Base-by-base conservation (phyloP, 2,329 filamentous ascomycete species). In the Pseudocercospora crystallina region DNA sequence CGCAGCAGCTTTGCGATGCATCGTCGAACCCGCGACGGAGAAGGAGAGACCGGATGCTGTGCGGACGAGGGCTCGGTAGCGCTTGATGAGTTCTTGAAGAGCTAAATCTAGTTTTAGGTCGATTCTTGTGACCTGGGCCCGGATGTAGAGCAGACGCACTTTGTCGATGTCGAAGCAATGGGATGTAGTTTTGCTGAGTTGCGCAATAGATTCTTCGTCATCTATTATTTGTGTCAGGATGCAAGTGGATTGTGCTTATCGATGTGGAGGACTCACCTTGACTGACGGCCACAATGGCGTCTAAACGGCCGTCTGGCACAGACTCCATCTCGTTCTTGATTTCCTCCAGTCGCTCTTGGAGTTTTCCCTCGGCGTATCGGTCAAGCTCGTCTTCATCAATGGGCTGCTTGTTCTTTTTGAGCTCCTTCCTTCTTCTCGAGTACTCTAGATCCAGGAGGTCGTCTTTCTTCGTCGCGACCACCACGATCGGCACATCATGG, bases 61-160 rank as follows among this genome's bases (percentile, higher is more conserved):
- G 10, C 62, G 56, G 47, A 68, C 48, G 29, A 63, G 58, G 30
- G 60, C 54, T 34, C 58, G 63, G 46, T 65, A 66, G 13, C 65
- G 59, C 15, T 63, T 58, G 60, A 66, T 66, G 37, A 63, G 60
- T 58, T 69, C 65, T 57, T 56, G 61, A 34, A 69, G 54, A 20
- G 67, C 67, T 40, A 65, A 54, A 50, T 69, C 65, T 57, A 69
- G 61, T 53, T 69, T 69, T 43, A 69, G 63, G 50, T 68, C 64
- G 48, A 68, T 66, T 47, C 62, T 59, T 5, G 63, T 60, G 30
- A 67, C 63, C 55, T 69, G 66, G n/a, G 66, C 65, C 20, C 63
- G 61, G 29, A 69, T 62, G 51, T 65, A 67, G 55, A 67, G 62
- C 39, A 67, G 48, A 56, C 64, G 64, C 42, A 68, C 64, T 58